Evolutionary conservation across 2,329 filamentous ascomycete genomes (phyloP).

Genomic region (Trichoderma cornu-damae): DNA sequence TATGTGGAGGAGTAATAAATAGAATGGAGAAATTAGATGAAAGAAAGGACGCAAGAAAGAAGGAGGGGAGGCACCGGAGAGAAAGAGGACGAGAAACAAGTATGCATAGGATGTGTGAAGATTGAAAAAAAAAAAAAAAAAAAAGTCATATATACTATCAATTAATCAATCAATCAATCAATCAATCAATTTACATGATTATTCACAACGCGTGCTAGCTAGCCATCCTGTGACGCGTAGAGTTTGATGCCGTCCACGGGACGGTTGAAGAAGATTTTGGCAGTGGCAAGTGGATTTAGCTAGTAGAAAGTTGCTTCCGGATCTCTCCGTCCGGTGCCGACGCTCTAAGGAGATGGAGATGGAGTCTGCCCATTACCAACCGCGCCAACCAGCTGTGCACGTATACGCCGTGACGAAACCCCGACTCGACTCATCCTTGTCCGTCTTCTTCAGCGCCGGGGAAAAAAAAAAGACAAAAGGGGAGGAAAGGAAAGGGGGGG

Average conservation of each 20-base stretch:
- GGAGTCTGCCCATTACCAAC: background rate
- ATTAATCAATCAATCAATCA: no score
- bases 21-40: no score
- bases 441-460: background rate
- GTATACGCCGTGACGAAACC: background rate
- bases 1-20: no score
- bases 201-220: background rate
- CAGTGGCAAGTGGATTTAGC: no score
- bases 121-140: no score
- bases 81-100: background rate
- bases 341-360: background rate
- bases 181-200: background rate
- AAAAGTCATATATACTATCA: conserved; percentile 17
- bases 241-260: background rate
- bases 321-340: no score
- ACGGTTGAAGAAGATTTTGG: background rate
- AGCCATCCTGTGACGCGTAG: background rate
- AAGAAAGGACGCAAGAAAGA: no score
- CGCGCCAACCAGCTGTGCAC: background rate
- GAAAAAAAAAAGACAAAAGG: no score
- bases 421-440: background rate
- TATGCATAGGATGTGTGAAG: no score
- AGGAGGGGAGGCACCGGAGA: background rate
- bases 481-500: no score
- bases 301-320: no score